A percentile compares a stretch with the other conserved stretches of the same genome.
phyloP scores from a whole-genome alignment of 129 eudicot species.

The Chrysanthemum lavandulifolium region DNA sequence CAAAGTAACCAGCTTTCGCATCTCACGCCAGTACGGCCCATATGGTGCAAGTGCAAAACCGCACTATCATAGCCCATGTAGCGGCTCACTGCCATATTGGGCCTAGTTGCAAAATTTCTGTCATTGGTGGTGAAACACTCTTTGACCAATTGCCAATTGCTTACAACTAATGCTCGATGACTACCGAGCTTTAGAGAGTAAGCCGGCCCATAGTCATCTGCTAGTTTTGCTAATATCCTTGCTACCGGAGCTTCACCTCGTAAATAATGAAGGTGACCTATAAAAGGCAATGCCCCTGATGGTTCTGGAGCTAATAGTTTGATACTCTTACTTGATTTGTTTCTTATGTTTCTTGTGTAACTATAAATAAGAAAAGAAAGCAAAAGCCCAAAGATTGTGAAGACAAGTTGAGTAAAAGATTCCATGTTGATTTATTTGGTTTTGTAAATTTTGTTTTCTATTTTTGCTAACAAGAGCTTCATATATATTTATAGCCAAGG shows the following conservation, averaged over 20 bases:
- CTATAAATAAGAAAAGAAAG: background rate
- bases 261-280: conserved; percentile 59
- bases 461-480: no score
- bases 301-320: conserved; percentile 47
- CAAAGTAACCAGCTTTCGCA: conserved; percentile 51
- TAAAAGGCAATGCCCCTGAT: conserved; percentile 53
- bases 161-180: conserved; percentile 50
- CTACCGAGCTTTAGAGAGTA: conserved; percentile 55
- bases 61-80: conserved; percentile 50
- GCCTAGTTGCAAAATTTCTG: conserved; percentile 46
- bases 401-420: no score
- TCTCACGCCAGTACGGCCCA: conserved; percentile 63
- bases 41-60: conserved; percentile 48
- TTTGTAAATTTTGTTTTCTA: no score
- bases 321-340: background rate
- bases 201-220: conserved; percentile 46
- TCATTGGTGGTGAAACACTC: conserved; percentile 65
- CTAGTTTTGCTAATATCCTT: conserved; percentile 47
- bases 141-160: conserved; percentile 46
- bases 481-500: no score
- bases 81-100: conserved; percentile 46
- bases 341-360: conserved; percentile 20
- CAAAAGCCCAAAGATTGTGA: background rate
- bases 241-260: conserved; percentile 44
- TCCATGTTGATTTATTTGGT: no score